Conservation (phyloP, 1,284 basidiomycete genomes). For the Ceratobasidium theobromae region DNA sequence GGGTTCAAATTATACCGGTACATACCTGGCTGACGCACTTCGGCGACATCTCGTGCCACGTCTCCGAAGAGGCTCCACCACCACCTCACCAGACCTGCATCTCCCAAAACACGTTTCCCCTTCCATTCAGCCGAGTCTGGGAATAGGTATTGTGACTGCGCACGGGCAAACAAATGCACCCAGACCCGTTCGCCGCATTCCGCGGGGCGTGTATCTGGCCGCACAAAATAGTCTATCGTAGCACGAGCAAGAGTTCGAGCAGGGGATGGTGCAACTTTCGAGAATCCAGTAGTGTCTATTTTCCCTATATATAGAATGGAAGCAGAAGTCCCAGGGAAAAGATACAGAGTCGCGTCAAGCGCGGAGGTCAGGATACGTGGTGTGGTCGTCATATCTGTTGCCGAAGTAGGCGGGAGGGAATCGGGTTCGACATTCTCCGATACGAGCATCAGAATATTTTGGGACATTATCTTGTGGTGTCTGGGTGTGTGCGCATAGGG, state of each 20-base stretch:
- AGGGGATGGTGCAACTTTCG: slow-evolving; percentile 53
- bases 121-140: slow-evolving; percentile 79
- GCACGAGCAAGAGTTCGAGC: slow-evolving; percentile 69
- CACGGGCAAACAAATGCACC: slow-evolving; percentile 89
- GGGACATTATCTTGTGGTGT: slow-evolving; percentile 56
- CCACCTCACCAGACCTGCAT: slow-evolving; percentile 85
- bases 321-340: slow-evolving; percentile 64
- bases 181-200: slow-evolving; percentile 49
- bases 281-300: slow-evolving; percentile 89
- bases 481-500: slow-evolving; percentile 63
- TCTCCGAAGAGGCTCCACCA: slow-evolving; percentile 77
- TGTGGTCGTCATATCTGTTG: slow-evolving; percentile 37
- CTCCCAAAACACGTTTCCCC: slow-evolving; percentile 76
- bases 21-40: slow-evolving; percentile 23
- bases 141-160: slow-evolving; percentile 92
- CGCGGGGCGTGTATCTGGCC: slow-evolving; percentile 62
- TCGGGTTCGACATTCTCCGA: slow-evolving; percentile 51
- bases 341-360: slow-evolving; percentile 82
- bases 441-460: slow-evolving; percentile 74
- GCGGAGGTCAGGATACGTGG: slow-evolving; percentile 70
- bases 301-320: slow-evolving; percentile 91
- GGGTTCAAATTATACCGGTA: slow-evolving; percentile 34
- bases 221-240: slow-evolving; percentile 68
- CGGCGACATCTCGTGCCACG: slow-evolving; percentile 49
- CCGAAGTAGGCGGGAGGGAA: slow-evolving; percentile 3